phyloP scores from a whole-genome alignment of 2,329 filamentous ascomycete genomes.

The Shiraia sp. region DNA sequence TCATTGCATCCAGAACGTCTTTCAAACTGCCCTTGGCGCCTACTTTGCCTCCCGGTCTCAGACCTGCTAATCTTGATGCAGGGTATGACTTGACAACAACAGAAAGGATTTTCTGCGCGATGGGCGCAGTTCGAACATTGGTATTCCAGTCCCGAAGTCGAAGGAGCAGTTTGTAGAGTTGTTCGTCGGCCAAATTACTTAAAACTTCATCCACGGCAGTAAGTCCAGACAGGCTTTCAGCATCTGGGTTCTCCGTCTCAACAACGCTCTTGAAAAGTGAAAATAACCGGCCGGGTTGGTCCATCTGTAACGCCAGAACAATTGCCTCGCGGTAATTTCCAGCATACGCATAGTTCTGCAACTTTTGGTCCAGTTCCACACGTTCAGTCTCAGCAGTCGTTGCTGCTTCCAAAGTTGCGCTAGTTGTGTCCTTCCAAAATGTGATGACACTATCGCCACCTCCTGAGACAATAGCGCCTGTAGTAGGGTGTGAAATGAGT shows the following conservation, averaged over 20 bases:
- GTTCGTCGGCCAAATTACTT: slow-evolving; percentile 76
- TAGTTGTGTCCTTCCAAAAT: slow-evolving; percentile 93
- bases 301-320: slow-evolving; percentile 85
- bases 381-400: slow-evolving; percentile 75
- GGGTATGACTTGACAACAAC: slow-evolving; percentile 81
- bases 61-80: slow-evolving; percentile 71
- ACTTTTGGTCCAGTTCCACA: slow-evolving; percentile 90
- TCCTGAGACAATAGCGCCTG: slow-evolving; percentile 80
- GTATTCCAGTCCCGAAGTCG: slow-evolving; percentile 96
- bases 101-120: slow-evolving; percentile 84
- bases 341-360: slow-evolving; percentile 88
- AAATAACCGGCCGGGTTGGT: slow-evolving; percentile 87
- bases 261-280: slow-evolving; percentile 82
- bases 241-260: slow-evolving; percentile 62
- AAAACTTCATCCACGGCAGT: slow-evolving; percentile 80
- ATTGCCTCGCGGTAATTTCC: slow-evolving; percentile 93
- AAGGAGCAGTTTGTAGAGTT: slow-evolving; percentile 80
- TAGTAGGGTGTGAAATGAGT: slow-evolving; percentile 67
- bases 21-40: slow-evolving; percentile 58
- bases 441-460: slow-evolving; percentile 91
- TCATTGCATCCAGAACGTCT: slow-evolving; percentile 84
- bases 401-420: slow-evolving; percentile 74
- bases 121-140: slow-evolving; percentile 80
- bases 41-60: slow-evolving; percentile 52
- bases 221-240: slow-evolving; percentile 66